Percentiles rank a stretch among this genome's conserved stretches.
phyloP scores from a whole-genome alignment of 805 yeast genomes.

The Kodamaea fukazawae region DNA sequence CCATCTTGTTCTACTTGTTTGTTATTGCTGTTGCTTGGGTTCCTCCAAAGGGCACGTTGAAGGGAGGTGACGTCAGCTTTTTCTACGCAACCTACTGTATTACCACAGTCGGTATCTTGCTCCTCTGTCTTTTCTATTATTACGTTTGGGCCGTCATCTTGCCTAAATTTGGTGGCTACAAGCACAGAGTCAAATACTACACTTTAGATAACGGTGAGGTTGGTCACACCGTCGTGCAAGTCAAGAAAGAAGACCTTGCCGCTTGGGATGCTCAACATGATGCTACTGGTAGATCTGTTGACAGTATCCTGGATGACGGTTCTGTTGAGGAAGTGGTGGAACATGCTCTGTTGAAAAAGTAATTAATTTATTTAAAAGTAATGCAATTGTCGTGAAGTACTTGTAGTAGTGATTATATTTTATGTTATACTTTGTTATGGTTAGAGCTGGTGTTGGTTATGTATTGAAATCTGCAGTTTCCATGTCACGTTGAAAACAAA shows the following conservation, averaged over 20 bases:
- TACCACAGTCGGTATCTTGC: conserved; percentile 33
- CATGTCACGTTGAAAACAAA: too few species aligned
- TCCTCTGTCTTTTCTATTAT: conserved; percentile 33
- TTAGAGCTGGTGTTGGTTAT: too few species aligned
- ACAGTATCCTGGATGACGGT: conserved; percentile 1
- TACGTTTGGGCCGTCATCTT: conserved; percentile 34
- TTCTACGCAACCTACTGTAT: conserved; percentile 44
- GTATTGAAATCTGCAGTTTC: too few species aligned
- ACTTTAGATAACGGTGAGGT: conserved; percentile 34
- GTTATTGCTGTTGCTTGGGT: conserved; percentile 44
- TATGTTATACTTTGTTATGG: too few species aligned
- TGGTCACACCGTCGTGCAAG: conserved; percentile 40
- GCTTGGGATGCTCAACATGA: conserved; percentile 32
- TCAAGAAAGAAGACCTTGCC: conserved; percentile 25
- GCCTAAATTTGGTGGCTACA: conserved; percentile 31
- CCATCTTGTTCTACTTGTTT: conserved; percentile 31
- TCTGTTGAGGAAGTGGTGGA: conserved; percentile 4
- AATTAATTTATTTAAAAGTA: too few species aligned
- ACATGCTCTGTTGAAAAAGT: too few species aligned
- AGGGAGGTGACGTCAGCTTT: conserved; percentile 41
- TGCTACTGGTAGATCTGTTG: conserved; percentile 10
- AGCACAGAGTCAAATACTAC: conserved; percentile 29
- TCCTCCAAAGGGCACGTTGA: conserved; percentile 40
- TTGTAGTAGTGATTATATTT: too few species aligned
- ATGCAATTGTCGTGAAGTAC: too few species aligned